phyloP scores from a whole-genome alignment of 768 basidiomycete genomes.

The Porphyrellus cyaneotinctus region DNA sequence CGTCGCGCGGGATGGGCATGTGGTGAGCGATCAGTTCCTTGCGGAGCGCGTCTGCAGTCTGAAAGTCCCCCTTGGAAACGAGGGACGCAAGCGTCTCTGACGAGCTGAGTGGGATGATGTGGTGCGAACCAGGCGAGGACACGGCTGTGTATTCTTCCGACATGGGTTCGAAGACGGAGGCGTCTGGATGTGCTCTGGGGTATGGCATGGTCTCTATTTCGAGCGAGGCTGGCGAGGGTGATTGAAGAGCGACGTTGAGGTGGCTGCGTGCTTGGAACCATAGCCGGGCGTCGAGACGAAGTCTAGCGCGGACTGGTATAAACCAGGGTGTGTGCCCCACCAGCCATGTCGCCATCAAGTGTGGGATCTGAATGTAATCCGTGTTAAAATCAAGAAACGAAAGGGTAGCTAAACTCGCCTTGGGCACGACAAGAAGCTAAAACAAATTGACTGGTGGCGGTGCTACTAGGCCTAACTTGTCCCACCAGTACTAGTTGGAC shows the following conservation, averaged over 20 bases:
- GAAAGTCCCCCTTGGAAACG: slow-evolving; percentile 19
- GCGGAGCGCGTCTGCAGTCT: slow-evolving; percentile 35
- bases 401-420: too few relatives aligned
- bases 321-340: slow-evolving; percentile 11
- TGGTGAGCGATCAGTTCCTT: slow-evolving; percentile 38
- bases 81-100: slow-evolving; percentile 23
- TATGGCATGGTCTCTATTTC: slow-evolving; percentile 36
- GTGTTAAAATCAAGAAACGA: too few relatives aligned
- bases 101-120: slow-evolving; percentile 22
- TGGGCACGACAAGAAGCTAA: too few relatives aligned
- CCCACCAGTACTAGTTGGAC: too few relatives aligned
- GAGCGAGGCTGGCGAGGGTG: slow-evolving; percentile 34
- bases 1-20: slow-evolving; percentile 34
- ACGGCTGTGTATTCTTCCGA: slow-evolving; percentile 32
- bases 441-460: slow-evolving; percentile 6
- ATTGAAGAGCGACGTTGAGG: slow-evolving; percentile 23
- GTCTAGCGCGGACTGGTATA: slow-evolving; percentile 12
- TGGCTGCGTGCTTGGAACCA: slow-evolving; percentile 21
- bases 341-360: slow-evolving; percentile 28
- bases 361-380: too few relatives aligned
- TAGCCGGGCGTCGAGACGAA: slow-evolving; percentile 10
- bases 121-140: slow-evolving; percentile 4
- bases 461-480: not conserved
- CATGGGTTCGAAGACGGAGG: slow-evolving; percentile 35
- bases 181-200: slow-evolving; percentile 29